phyloP scores from a whole-genome alignment of 164 flowering plant species.

The Vitis rotundifolia region DNA sequence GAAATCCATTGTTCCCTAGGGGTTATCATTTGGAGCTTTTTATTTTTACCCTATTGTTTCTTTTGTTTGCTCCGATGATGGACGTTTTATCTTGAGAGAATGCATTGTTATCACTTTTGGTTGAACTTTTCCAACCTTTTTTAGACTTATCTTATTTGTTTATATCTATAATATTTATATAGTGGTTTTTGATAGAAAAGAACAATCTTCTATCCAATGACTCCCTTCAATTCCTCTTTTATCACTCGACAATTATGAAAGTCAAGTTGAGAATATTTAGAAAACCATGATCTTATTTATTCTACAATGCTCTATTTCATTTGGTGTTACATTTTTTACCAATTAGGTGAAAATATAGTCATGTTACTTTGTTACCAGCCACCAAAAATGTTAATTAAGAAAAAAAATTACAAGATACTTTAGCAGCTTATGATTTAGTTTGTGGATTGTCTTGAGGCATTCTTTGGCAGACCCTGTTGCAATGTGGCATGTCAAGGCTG shows the following conservation, averaged over 20 bases:
- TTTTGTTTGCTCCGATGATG: too few species aligned
- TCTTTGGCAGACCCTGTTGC: constrained; percentile 99
- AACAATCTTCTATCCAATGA: too few species aligned
- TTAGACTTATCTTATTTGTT: too few species aligned
- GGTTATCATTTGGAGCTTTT: too few species aligned
- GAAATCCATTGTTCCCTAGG: too few species aligned
- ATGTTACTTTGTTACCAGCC: neutral
- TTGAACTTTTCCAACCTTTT: neutral
- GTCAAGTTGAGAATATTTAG: neutral
- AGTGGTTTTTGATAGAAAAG: too few species aligned
- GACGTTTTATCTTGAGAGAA: too few species aligned
- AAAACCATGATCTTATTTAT: neutral
- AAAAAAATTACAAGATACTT: constrained; percentile 8
- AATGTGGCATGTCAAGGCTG: constrained; percentile 93
- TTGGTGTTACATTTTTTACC: neutral
- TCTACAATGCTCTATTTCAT: neutral
- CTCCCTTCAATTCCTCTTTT: neutral
- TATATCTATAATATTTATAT: too few species aligned
- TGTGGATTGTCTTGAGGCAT: constrained; percentile 83
- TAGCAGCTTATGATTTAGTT: constrained; percentile 60
- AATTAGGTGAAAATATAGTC: neutral
- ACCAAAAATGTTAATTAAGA: neutral
- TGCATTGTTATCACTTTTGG: neutral
- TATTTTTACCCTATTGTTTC: too few species aligned
- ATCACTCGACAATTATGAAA: neutral